These are phyloP conservation scores for Venturia oleaginea DNA, from an alignment of 2,329 filamentous ascomycete species.

Conservation along the genomic window DNA sequence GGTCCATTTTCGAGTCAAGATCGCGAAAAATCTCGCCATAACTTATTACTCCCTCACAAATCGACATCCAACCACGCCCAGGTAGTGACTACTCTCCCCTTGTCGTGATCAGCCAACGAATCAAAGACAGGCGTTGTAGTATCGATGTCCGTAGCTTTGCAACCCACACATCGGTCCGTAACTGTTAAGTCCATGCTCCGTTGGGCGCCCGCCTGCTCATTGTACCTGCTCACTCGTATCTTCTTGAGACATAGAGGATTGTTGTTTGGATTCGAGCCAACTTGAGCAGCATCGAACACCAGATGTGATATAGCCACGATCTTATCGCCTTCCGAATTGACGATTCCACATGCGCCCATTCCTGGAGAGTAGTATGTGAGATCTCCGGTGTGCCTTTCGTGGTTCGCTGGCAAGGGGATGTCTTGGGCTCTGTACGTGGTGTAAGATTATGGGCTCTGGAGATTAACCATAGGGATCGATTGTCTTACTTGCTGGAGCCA, in stretches of 20 bases:
- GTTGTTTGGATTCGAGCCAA: constrained; percentile 20
- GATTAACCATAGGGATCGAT: not conserved
- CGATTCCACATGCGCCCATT: constrained; percentile 15
- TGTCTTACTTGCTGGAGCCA: constrained; percentile 6
- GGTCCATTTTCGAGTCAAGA: not conserved
- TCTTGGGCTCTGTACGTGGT: constrained; percentile 7
- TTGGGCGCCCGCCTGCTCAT: constrained; percentile 10
- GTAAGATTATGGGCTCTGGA: not conserved
- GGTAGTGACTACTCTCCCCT: constrained; percentile 10
- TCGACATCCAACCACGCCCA: constrained; percentile 16
- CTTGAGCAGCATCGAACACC: constrained; percentile 17
- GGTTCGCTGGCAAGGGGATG: constrained; percentile 12
- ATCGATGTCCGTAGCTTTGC: constrained; percentile 15
- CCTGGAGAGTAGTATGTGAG: constrained; percentile 16
- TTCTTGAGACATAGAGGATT: constrained; percentile 22
- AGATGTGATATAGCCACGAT: constrained; percentile 20
- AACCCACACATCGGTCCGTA: constrained; percentile 13
- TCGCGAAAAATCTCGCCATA: not conserved
- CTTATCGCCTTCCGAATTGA: constrained; percentile 15
- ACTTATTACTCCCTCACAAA: not conserved
- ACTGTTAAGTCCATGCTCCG: constrained; percentile 15
- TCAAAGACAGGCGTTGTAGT: constrained; percentile 13
- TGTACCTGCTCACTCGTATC: constrained; percentile 14
- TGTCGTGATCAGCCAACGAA: constrained; percentile 9
- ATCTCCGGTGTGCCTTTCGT: constrained; percentile 13